Percentiles rank a stretch among this genome's conserved stretches.
phyloP scores from a whole-genome alignment of 2,329 filamentous ascomycete genomes.

The Cadophora malorum region DNA sequence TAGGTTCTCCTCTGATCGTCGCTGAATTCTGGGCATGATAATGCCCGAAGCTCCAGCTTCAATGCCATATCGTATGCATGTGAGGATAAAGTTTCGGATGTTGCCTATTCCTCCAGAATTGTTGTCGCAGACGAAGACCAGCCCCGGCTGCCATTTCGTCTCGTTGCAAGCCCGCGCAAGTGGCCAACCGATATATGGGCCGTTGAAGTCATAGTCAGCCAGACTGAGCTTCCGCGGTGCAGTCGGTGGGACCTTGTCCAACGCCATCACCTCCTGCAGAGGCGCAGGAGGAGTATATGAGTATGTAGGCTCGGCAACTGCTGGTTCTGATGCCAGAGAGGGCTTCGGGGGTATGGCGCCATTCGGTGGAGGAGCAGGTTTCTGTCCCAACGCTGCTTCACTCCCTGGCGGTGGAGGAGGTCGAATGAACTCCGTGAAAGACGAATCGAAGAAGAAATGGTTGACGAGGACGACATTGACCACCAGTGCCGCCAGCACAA shows the following conservation, averaged over 20 bases:
- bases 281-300: constrained; percentile 4
- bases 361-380: constrained; percentile 9
- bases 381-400: constrained; percentile 2
- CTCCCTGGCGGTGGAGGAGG: not conserved
- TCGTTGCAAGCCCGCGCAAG: constrained; percentile 53
- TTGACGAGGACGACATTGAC: constrained; percentile 39
- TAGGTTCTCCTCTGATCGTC: constrained; percentile 51
- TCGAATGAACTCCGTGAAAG: constrained; percentile 30
- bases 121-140: constrained; percentile 57
- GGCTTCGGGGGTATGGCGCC: constrained; percentile 7
- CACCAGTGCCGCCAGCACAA: constrained; percentile 33
- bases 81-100: constrained; percentile 58
- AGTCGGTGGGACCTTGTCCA: constrained; percentile 19
- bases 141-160: constrained; percentile 49
- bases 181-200: constrained; percentile 50
- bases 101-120: constrained; percentile 59
- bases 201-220: constrained; percentile 48
- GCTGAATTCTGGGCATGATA: constrained; percentile 53
- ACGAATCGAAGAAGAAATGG: constrained; percentile 36
- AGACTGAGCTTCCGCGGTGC: constrained; percentile 32
- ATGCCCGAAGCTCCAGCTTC: constrained; percentile 55
- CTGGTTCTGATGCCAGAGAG: constrained; percentile 7
- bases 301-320: constrained; percentile 7
- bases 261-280: constrained; percentile 12
- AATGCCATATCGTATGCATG: constrained; percentile 56